phyloP scores from a whole-genome alignment of 164 flowering plant species.

The Stephania yunnanensis region DNA sequence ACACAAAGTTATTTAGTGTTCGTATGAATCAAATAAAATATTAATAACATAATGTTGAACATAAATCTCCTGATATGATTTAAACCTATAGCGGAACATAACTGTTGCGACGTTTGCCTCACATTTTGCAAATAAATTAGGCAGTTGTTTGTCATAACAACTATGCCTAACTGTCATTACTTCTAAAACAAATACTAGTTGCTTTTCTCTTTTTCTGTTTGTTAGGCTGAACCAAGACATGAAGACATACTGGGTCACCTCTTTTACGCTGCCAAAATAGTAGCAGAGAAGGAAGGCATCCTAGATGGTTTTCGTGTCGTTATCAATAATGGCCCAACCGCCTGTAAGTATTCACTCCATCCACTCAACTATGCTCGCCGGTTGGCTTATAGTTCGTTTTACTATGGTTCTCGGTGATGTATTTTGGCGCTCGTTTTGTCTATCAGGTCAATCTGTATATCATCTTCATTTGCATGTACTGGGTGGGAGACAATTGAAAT shows the following conservation, averaged over 20 bases:
- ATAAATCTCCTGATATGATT: neutral
- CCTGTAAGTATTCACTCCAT: conserved; percentile 48
- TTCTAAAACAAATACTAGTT: too few relatives aligned
- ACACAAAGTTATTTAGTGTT: neutral
- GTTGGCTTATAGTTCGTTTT: neutral
- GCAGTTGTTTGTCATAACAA: too few relatives aligned
- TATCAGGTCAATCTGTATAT: conserved; percentile 70
- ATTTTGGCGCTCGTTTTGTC: neutral
- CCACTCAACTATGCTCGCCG: neutral
- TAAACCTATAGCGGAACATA: neutral
- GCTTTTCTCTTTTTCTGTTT: neutral
- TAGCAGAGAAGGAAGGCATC: conserved; percentile 91
- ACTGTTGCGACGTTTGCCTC: neutral
- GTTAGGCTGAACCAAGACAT: conserved; percentile 77
- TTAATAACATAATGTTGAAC: neutral
- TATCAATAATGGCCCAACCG: conserved; percentile 76
- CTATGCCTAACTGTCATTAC: too few relatives aligned
- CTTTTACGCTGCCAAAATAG: conserved; percentile 68
- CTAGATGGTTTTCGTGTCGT: conserved; percentile 82
- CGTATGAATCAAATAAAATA: neutral
- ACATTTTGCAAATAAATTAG: neutral
- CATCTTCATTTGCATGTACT: conserved; percentile 77
- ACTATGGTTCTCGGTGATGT: neutral
- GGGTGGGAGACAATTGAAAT: conserved; percentile 73
- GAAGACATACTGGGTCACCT: conserved; percentile 68